phyloP scores from a whole-genome alignment of 345 rosid species.

The Populus tremula region DNA sequence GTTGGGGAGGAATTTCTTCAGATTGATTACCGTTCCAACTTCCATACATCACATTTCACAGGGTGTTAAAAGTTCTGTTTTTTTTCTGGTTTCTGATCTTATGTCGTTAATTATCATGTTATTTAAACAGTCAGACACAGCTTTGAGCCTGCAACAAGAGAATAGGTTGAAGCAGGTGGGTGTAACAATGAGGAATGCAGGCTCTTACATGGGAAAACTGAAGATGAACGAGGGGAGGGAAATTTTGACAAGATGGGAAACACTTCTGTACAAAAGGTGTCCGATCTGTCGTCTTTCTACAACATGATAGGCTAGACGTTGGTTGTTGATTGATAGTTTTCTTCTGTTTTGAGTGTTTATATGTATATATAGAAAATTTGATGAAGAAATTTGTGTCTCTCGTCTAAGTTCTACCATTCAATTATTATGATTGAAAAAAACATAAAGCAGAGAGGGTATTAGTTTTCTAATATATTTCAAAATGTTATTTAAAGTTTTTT shows the following conservation, averaged over 20 bases:
- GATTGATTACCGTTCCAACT: slow-evolving; percentile 27
- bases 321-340: background rate
- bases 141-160: slow-evolving; percentile 68
- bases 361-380: too few relatives aligned
- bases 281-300: slow-evolving; percentile 78
- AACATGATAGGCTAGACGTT: slow-evolving; percentile 55
- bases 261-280: slow-evolving; percentile 63
- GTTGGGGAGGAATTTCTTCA: slow-evolving; percentile 76
- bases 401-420: too few relatives aligned
- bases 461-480: too few relatives aligned
- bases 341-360: too few relatives aligned
- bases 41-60: too few relatives aligned
- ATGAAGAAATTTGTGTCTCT: too few relatives aligned
- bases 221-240: slow-evolving; percentile 65
- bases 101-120: background rate
- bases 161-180: slow-evolving; percentile 86
- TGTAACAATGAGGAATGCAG: slow-evolving; percentile 77
- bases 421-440: too few relatives aligned
- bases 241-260: slow-evolving; percentile 60
- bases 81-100: background rate
- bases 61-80: too few relatives aligned
- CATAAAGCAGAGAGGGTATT: too few relatives aligned
- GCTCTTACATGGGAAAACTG: slow-evolving; percentile 52
- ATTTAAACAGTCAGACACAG: slow-evolving; percentile 60
- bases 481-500: too few relatives aligned